Evolutionary conservation across 2,329 filamentous ascomycete genomes (phyloP).

Genomic region (Nectriaceae sp.): DNA sequence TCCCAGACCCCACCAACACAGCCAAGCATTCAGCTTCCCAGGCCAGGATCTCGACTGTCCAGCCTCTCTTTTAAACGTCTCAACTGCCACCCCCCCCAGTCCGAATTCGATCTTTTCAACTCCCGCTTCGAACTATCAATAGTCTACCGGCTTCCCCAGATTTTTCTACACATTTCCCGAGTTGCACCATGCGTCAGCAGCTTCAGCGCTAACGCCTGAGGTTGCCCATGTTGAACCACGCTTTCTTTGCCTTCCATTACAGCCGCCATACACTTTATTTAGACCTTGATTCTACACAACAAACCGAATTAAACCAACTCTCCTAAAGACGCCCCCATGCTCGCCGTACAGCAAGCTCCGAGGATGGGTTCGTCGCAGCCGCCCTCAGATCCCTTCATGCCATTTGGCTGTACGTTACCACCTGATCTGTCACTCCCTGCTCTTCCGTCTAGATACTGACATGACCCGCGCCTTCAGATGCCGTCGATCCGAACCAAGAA

Average conservation of each 20-base stretch:
- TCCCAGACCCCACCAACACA: no score
- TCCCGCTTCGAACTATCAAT: background rate
- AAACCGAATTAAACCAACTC: no score
- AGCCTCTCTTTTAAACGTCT: background rate
- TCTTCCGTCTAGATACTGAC: slow-evolving; percentile 25
- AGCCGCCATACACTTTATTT: background rate
- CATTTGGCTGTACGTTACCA: slow-evolving; percentile 66
- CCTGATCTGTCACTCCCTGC: background rate
- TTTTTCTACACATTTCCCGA: background rate
- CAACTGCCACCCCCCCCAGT: background rate
- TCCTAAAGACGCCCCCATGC: slow-evolving; percentile 52
- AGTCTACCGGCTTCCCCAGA: slow-evolving; percentile 1
- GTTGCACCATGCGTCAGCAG: slow-evolving; percentile 9
- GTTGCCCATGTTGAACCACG: slow-evolving; percentile 5
- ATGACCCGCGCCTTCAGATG: slow-evolving; percentile 41
- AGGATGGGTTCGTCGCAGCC: slow-evolving; percentile 63
- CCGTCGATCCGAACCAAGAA: slow-evolving; percentile 46
- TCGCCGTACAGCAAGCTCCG: slow-evolving; percentile 53
- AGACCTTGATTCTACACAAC: no score
- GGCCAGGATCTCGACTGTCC: no score
- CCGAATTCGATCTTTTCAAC: background rate
- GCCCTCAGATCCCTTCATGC: slow-evolving; percentile 53
- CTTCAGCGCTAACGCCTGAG: background rate
- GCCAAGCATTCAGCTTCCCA: no score
- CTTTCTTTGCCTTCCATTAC: background rate